Base-by-base conservation (phyloP, 2,329 filamentous ascomycete species). In the Blastomyces percursus region DNA sequence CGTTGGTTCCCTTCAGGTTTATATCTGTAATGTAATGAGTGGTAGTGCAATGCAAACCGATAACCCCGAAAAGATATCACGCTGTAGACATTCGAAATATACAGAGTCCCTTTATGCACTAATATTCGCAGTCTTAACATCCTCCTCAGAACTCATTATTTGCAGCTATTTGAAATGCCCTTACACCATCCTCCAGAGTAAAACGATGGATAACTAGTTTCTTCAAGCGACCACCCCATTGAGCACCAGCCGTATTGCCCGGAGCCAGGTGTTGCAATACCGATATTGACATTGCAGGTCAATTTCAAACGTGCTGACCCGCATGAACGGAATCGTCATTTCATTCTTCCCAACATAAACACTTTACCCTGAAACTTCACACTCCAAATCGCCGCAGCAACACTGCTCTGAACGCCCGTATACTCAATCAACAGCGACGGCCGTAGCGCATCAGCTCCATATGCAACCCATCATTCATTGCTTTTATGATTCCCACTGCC, bases 281-380 rank as follows among this genome's bases (percentile, higher is more conserved):
- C 94, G 85, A 80, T 97, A 97, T 80, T 97, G 93, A 76, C 96
- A 94, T 78, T 96, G 90, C 64, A 97, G 81, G 77, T 97, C 93
- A 69, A 97, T 89, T 79, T 97, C 94, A 66, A 90, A 84, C 6
- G 92, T 93, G 70, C 88, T 93, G 63, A 93, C 83, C 60, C 91
- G 81, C 93, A 96, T 96, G 76, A 97, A 97, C 35, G 93, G 93
- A 66, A 97, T 88, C 76, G 85, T 91, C 80, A 97, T 94, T 80
- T 96, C 90, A 74, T 94, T 92, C 82, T 89, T 93, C 68, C 93
- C 94, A 2, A 97, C 92, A 97, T 88, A 73, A 97, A 97, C 61
- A 97, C 93, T 78, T 95, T 96, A 70, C 94, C 93, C 67, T 93
- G 94, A 71, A 97, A 97, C 78, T 93, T 95, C 74, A 89, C 85